Evolutionary conservation across 495 filamentous ascomycete genomes (phyloP).

Genomic region (Podospora anserina): DNA sequence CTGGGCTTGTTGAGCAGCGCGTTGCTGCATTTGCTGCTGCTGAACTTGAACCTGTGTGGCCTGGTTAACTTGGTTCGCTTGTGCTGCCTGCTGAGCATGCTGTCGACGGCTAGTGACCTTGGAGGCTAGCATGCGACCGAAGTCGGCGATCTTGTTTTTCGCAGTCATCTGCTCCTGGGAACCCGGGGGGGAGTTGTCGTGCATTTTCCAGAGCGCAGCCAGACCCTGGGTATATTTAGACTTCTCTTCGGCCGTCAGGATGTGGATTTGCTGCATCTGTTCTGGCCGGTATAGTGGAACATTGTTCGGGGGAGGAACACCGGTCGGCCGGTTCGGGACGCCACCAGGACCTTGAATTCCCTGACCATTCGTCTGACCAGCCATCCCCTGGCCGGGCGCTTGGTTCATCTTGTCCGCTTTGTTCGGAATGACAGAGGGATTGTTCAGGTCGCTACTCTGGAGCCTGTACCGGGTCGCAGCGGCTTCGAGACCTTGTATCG

Average conservation of each 20-base stretch:
- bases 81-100: slow-evolving; percentile 28
- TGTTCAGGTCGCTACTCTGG: background rate
- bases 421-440: background rate
- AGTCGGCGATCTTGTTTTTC: slow-evolving; percentile 60
- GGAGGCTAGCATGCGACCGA: slow-evolving; percentile 60
- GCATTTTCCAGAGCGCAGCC: slow-evolving; percentile 54
- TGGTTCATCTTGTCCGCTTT: slow-evolving; percentile 34
- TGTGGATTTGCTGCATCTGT: slow-evolving; percentile 43
- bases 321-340: slow-evolving; percentile 4
- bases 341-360: slow-evolving; percentile 5
- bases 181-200: slow-evolving; percentile 57
- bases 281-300: slow-evolving; percentile 42
- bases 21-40: slow-evolving; percentile 17
- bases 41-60: slow-evolving; percentile 11
- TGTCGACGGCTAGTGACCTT: slow-evolving; percentile 44
- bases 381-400: slow-evolving; percentile 32
- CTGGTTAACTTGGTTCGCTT: slow-evolving; percentile 12
- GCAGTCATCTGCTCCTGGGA: slow-evolving; percentile 58
- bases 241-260: slow-evolving; percentile 58
- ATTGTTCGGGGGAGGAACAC: slow-evolving; percentile 4
- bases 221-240: slow-evolving; percentile 64
- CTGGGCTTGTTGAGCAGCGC: slow-evolving; percentile 8
- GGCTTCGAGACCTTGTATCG: background rate
- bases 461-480: background rate
- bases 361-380: slow-evolving; percentile 21